Conservation (phyloP, 192 early-diverging fungal species). For the Coemansia umbellata region DNA sequence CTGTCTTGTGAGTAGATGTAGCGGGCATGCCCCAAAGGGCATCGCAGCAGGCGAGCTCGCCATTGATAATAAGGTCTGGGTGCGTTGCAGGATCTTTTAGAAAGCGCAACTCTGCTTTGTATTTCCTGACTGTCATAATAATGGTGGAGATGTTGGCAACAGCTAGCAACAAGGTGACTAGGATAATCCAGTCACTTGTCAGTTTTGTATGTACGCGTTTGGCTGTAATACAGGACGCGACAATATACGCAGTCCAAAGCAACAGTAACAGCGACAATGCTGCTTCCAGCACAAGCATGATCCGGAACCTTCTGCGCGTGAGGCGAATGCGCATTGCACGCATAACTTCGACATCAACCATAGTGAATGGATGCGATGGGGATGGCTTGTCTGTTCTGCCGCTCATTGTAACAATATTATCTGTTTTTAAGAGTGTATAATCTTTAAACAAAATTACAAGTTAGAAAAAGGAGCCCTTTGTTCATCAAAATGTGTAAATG, state of each 20-base stretch:
- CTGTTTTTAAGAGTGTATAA: no score
- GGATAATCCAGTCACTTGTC: constrained; percentile 48
- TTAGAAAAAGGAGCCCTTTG: no score
- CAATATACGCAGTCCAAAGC: constrained; percentile 33
- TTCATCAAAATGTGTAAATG: no score
- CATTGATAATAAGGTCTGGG: constrained; percentile 42
- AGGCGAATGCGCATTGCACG: constrained; percentile 47
- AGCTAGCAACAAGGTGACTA: constrained; percentile 31
- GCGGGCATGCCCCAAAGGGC: constrained; percentile 1
- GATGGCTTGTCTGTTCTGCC: constrained; percentile 2
- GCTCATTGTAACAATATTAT: no score
- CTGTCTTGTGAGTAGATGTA: constrained; percentile 1
- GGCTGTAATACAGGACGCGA: constrained; percentile 18
- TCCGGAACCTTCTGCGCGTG: constrained; percentile 38
- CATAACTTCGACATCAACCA: constrained; percentile 48
- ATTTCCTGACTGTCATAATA: constrained; percentile 33
- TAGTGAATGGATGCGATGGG: constrained; percentile 45
- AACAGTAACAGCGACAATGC: constrained; percentile 23
- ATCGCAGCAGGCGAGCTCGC: constrained; percentile 18
- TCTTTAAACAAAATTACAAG: no score
- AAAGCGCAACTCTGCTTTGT: constrained; percentile 30
- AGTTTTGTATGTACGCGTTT: constrained; percentile 10
- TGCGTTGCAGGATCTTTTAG: constrained; percentile 38
- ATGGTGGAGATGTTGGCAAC: constrained; percentile 31
- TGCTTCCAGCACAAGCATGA: constrained; percentile 26